Conservation (phyloP, 106 monocot species). For the Allium cepa region DNA sequence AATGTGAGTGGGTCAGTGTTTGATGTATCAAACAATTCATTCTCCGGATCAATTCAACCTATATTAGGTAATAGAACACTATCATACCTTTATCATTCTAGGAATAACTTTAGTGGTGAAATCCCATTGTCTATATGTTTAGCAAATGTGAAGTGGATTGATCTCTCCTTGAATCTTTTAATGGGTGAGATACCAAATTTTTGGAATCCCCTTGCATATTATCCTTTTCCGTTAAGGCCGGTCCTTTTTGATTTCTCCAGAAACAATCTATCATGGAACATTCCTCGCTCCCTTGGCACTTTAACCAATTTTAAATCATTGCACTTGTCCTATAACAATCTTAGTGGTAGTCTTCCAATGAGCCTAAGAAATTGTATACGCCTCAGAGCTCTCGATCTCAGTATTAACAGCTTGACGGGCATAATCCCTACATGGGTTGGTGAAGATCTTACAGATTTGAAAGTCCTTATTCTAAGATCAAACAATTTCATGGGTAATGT, state of each 20-base stretch:
- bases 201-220: not conserved
- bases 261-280: not conserved
- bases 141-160: not conserved
- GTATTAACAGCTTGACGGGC: too few species aligned
- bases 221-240: too few species aligned
- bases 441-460: too few species aligned
- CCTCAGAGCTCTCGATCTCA: too few species aligned
- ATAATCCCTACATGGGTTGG: too few species aligned
- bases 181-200: slow-evolving; percentile 18
- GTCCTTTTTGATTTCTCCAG: not conserved
- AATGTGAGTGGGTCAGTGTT: too few species aligned
- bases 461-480: too few species aligned
- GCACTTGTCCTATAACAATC: not conserved
- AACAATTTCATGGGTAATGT: too few species aligned
- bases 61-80: not conserved
- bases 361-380: too few species aligned
- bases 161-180: slow-evolving; percentile 14
- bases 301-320: not conserved
- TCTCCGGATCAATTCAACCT: slow-evolving; percentile 2
- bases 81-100: not conserved
- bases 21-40: slow-evolving; percentile 18
- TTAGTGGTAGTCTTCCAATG: too few species aligned
- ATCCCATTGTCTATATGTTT: slow-evolving; percentile 11
- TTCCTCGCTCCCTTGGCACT: not conserved
- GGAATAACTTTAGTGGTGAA: not conserved